Evolutionary conservation across 805 yeast genomes (phyloP).

Genomic region (Yamadazyma takamatsuzukensis): DNA sequence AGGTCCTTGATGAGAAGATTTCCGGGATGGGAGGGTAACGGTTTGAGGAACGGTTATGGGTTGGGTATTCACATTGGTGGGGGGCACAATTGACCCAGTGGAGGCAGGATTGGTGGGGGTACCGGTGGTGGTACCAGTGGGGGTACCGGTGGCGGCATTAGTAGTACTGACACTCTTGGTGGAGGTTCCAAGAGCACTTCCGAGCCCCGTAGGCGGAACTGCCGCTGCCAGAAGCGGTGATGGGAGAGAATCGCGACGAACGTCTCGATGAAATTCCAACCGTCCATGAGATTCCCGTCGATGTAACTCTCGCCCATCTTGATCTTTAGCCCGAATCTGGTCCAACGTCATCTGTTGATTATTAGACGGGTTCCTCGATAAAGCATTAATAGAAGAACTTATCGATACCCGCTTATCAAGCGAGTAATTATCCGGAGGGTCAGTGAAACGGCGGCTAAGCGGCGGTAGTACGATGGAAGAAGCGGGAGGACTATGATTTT

Average conservation of each 20-base stretch:
- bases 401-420: conserved; percentile 6
- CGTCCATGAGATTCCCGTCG: not conserved
- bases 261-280: not conserved
- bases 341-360: conserved; percentile 3
- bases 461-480: not conserved
- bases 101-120: not conserved
- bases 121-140: not conserved
- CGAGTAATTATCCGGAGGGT: conserved; percentile 9
- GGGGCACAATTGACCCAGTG: not conserved
- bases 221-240: not conserved
- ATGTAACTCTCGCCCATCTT: too few species aligned
- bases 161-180: conserved; percentile 3
- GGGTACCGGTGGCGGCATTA: conserved; percentile 1
- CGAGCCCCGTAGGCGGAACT: too few species aligned
- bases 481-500: conserved; percentile 1
- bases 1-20: conserved; percentile 1
- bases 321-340: too few species aligned
- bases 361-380: conserved; percentile 7
- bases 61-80: not conserved
- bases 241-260: not conserved
- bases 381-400: conserved; percentile 6
- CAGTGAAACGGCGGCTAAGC: not conserved
- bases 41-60: too few species aligned
- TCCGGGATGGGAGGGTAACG: not conserved
- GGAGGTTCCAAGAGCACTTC: not conserved